phyloP scores from a whole-genome alignment of 371 early-diverging fungal species.

The Circinella minor region DNA sequence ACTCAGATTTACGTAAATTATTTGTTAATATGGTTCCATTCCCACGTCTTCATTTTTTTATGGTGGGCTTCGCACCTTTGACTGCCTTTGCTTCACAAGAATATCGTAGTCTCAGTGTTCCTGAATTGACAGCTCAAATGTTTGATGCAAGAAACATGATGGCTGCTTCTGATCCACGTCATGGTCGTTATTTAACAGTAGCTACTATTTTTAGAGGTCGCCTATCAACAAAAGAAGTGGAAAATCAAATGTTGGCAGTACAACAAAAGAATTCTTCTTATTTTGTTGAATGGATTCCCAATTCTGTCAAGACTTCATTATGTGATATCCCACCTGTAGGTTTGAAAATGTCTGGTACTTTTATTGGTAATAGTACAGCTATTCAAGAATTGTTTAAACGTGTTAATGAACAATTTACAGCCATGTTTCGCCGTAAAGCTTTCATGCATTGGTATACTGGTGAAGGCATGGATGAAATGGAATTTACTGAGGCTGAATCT shows the following conservation, averaged over 20 bases:
- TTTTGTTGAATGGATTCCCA: conserved; percentile 99
- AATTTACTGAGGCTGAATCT: conserved; percentile 90
- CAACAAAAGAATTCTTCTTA: conserved; percentile 95
- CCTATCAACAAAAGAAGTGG: conserved; percentile 98
- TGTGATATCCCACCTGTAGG: conserved; percentile 98
- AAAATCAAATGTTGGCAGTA: conserved; percentile 97
- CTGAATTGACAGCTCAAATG: conserved; percentile 97
- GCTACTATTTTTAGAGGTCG: conserved; percentile 99
- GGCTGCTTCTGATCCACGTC: conserved; percentile 97
- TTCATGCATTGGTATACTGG: conserved; percentile 99
- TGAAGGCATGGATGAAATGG: conserved; percentile 98
- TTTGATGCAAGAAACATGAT: conserved; percentile 99
- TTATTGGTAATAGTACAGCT: conserved; percentile 98
- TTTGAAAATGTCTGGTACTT: conserved; percentile 97
- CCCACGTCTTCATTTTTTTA: conserved; percentile 99
- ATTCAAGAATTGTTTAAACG: conserved; percentile 98
- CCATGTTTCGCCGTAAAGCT: conserved; percentile 96
- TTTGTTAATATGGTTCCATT: conserved; percentile 99
- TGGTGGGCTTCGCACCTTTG: conserved; percentile 98
- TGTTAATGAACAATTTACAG: conserved; percentile 83
- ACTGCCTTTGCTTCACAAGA: conserved; percentile 86
- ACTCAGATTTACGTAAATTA: conserved; percentile 97
- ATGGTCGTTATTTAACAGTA: conserved; percentile 98
- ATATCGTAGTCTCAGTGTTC: conserved; percentile 90
- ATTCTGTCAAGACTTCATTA: conserved; percentile 98